Conservation (phyloP, 345 rosid species). For the Populus ilicifolia region DNA sequence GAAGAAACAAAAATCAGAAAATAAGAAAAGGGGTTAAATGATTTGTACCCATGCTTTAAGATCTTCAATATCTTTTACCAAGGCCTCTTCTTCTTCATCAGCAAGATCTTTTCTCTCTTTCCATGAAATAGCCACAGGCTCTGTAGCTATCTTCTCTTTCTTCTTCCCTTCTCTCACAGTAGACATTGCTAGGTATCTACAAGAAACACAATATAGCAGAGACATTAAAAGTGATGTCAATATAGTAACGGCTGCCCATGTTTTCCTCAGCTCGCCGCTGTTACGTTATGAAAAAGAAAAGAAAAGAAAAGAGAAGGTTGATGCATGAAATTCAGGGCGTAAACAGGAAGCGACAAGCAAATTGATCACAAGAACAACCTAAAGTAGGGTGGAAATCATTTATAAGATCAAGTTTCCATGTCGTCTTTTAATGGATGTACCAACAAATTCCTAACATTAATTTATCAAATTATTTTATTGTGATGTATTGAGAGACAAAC, state of each 20-base stretch:
- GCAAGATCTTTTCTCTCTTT: conserved; percentile 22
- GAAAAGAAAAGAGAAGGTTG: neutral
- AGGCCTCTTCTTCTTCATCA: conserved; percentile 19
- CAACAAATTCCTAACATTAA: too few species aligned
- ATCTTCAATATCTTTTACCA: conserved; percentile 20
- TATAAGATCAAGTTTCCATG: too few species aligned
- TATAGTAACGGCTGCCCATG: conserved; percentile 8
- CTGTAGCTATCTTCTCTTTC: conserved; percentile 1
- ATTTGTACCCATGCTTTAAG: conserved; percentile 28
- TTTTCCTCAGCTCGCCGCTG: neutral
- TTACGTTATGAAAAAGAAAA: neutral
- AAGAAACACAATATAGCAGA: neutral
- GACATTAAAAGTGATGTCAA: neutral
- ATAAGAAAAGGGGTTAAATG: neutral
- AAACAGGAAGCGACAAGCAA: too few species aligned
- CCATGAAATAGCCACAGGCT: conserved; percentile 3
- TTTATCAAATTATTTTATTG: too few species aligned
- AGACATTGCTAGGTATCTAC: neutral
- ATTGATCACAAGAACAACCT: too few species aligned
- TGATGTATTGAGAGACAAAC: too few species aligned
- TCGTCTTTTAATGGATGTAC: too few species aligned
- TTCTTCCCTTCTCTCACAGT: conserved; percentile 10
- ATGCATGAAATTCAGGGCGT: too few species aligned
- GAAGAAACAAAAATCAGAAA: neutral
- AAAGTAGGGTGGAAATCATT: too few species aligned